A percentile compares a stretch with the other conserved stretches of the same genome.
These are phyloP conservation scores for Hirsutella rhossiliensis DNA, from an alignment of 2,329 filamentous ascomycete species.

Conservation along the genomic window DNA sequence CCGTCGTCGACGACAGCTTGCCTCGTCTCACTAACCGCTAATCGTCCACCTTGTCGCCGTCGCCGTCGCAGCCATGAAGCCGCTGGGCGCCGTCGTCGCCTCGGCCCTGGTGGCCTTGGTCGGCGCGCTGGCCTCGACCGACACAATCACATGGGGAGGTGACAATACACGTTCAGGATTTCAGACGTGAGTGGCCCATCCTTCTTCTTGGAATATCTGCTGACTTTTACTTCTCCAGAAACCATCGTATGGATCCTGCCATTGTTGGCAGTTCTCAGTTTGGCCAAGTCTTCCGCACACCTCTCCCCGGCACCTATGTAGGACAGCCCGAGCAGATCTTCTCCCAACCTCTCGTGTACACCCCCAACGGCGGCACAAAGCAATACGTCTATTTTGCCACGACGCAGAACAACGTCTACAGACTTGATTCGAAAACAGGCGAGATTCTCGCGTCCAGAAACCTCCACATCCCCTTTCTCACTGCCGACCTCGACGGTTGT, in stretches of 20 bases:
- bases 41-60: too few relatives aligned
- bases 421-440: constrained; percentile 41
- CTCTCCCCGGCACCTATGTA: constrained; percentile 39
- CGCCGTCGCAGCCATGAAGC: constrained; percentile 10
- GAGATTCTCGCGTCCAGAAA: constrained; percentile 34
- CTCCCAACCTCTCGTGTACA: constrained; percentile 38
- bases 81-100: constrained; percentile 14
- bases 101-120: constrained; percentile 20
- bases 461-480: constrained; percentile 35
- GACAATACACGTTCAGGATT: constrained; percentile 42
- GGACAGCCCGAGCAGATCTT: constrained; percentile 37
- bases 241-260: constrained; percentile 52
- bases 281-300: constrained; percentile 39
- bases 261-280: constrained; percentile 43
- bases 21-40: too few relatives aligned
- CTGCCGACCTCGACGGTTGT: constrained; percentile 34
- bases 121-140: constrained; percentile 28
- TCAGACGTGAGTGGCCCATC: constrained; percentile 28
- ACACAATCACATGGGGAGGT: constrained; percentile 49
- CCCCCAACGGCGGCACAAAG: constrained; percentile 27
- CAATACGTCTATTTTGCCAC: constrained; percentile 46
- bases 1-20: too few relatives aligned
- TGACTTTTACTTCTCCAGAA: constrained; percentile 16
- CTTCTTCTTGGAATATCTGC: neutral
- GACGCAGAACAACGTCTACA: constrained; percentile 46